Percentiles rank a stretch among this genome's conserved stretches.
These are phyloP conservation scores for Candida dubliniensis DNA, from an alignment of 1,139 yeast species.

Conservation along the genomic window DNA sequence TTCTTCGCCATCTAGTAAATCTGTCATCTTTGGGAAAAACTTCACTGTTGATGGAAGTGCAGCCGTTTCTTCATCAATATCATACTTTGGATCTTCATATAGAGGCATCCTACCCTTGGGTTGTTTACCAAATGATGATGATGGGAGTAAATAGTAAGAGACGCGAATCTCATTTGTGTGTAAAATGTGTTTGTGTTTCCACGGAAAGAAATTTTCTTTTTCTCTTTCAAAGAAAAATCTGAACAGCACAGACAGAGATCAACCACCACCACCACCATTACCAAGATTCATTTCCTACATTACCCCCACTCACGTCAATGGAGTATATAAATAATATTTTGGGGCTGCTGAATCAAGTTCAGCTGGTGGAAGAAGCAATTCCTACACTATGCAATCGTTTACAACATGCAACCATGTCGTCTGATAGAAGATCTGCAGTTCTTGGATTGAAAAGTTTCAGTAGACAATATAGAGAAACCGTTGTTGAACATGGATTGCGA, in stretches of 20 bases:
- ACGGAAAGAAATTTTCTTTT: no score
- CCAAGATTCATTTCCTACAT: neutral
- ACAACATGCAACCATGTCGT: conserved; percentile 75
- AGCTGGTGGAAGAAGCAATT: conserved; percentile 80
- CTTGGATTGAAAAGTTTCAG: conserved; percentile 87
- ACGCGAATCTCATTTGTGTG: neutral
- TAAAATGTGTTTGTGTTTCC: no score
- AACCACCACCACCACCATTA: neutral
- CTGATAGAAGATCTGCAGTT: conserved; percentile 90
- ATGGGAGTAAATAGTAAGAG: neutral
- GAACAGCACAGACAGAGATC: conserved; percentile 2
- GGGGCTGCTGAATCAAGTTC: conserved; percentile 42
- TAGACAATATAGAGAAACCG: conserved; percentile 84
- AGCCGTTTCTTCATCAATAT: conserved; percentile 5
- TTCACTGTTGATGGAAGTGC: conserved; percentile 19
- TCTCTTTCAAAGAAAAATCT: neutral
- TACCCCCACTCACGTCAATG: conserved; percentile 21
- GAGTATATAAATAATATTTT: conserved; percentile 43
- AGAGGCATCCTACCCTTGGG: no score
- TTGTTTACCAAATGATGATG: no score
- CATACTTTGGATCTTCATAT: no score
- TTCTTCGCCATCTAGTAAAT: conserved; percentile 19
- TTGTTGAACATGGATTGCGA: conserved; percentile 83
- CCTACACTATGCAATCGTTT: conserved; percentile 86
- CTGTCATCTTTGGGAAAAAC: conserved; percentile 26